phyloP scores from a whole-genome alignment of 2,329 filamentous ascomycete species.

The Monilinia fructigena region DNA sequence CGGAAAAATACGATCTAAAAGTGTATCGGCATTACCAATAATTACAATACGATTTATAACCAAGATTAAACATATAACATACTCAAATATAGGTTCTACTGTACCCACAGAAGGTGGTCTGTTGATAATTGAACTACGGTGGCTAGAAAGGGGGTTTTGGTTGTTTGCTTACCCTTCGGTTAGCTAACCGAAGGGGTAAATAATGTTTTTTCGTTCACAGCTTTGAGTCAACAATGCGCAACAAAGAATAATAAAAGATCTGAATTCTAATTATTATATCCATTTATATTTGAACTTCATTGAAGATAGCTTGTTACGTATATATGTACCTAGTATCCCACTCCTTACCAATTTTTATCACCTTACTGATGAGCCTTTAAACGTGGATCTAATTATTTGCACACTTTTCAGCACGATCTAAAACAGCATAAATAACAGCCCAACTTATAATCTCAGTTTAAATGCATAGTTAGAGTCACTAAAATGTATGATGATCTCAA shows the following conservation, averaged over 20 bases:
- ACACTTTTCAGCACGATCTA: background rate
- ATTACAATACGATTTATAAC: rapidly evolving
- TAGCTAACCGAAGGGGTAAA: conserved; percentile 15
- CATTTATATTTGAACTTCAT: rapidly evolving
- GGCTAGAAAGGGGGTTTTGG: background rate
- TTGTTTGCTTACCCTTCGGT: background rate
- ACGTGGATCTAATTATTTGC: background rate
- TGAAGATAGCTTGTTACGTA: background rate
- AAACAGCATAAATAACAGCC: no score
- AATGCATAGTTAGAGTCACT: no score
- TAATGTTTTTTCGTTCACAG: background rate
- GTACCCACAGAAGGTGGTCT: background rate
- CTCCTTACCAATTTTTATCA: background rate
- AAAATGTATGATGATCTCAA: no score
- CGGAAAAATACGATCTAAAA: background rate
- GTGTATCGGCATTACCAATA: background rate
- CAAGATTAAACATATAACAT: rapidly evolving
- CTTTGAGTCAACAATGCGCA: background rate
- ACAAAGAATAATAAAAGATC: background rate
- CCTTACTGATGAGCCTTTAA: background rate
- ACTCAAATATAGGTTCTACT: no score
- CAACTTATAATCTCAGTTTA: no score
- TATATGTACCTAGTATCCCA: background rate
- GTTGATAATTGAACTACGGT: background rate
- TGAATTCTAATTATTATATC: background rate